Conservation (phyloP, 2,329 filamentous ascomycete genomes). For the Conoideocrella luteorostrata region DNA sequence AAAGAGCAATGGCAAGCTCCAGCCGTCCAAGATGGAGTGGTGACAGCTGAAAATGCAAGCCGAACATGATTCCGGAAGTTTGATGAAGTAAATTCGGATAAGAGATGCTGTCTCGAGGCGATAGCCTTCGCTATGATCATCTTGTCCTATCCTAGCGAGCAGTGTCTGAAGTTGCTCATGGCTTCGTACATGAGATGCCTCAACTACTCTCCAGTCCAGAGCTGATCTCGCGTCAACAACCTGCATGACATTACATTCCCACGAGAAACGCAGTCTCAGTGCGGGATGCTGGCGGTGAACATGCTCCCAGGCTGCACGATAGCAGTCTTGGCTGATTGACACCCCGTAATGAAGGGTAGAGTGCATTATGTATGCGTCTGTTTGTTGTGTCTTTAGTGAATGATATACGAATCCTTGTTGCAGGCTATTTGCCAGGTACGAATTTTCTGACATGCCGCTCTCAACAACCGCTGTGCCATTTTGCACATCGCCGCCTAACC, state of each 20-base stretch:
- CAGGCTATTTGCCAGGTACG: constrained; percentile 1
- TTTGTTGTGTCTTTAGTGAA: constrained; percentile 1
- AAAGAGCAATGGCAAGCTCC: constrained; percentile 3
- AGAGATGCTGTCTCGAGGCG: background rate
- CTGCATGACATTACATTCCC: constrained; percentile 1
- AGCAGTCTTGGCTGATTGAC: background rate
- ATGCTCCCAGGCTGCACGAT: constrained; percentile 3
- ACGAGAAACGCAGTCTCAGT: background rate
- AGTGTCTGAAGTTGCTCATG: background rate
- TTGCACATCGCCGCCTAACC: background rate
- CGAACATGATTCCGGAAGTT: background rate
- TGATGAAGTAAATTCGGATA: background rate
- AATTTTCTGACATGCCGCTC: background rate
- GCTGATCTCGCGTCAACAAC: background rate
- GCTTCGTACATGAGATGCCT: background rate
- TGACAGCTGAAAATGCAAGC: constrained; percentile 2
- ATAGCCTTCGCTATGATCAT: background rate
- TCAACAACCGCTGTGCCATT: too few species aligned
- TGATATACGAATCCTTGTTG: constrained; percentile 4
- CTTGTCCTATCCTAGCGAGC: background rate
- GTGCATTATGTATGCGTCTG: constrained; percentile 2
- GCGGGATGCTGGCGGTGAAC: background rate
- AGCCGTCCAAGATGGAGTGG: constrained; percentile 3
- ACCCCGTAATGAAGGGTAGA: background rate
- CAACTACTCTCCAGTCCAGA: background rate